A percentile compares a stretch with the other conserved stretches of the same genome.
Evolutionary conservation across 106 monocot species (phyloP).

Genomic region (Ottelia alismoides): DNA sequence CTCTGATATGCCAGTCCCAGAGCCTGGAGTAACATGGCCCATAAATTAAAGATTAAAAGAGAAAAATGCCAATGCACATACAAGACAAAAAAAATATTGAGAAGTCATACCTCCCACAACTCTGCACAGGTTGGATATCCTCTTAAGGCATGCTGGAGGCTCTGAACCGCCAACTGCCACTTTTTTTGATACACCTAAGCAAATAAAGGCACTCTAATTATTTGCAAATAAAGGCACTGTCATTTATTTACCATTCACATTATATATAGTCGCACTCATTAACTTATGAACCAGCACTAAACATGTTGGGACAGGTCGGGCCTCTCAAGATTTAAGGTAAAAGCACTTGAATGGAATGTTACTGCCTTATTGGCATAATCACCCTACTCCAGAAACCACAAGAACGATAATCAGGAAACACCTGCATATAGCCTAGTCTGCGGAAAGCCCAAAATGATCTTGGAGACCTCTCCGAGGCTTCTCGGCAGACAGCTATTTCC

Average conservation of each 20-base stretch:
- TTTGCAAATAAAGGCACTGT: no score
- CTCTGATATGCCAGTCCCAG: slow-evolving; percentile 83
- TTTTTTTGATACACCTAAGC: slow-evolving; percentile 73
- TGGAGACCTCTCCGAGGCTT: slow-evolving; percentile 73
- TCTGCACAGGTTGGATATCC: slow-evolving; percentile 79
- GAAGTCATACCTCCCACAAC: slow-evolving; percentile 73
- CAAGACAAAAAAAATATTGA: background rate
- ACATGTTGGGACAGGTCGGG: no score
- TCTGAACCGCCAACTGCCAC: slow-evolving; percentile 76
- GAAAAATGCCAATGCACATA: background rate
- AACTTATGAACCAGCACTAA: no score
- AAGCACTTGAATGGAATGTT: no score
- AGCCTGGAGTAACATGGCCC: slow-evolving; percentile 27
- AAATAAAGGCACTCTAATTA: no score
- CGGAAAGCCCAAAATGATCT: slow-evolving; percentile 94
- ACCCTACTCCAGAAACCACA: no score
- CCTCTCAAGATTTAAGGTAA: no score
- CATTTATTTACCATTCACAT: no score
- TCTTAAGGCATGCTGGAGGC: slow-evolving; percentile 87
- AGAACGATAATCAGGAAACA: no score
- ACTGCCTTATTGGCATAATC: no score
- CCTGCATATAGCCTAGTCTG: slow-evolving; percentile 85
- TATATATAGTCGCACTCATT: no score
- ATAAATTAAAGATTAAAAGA: background rate
- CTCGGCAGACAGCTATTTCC: slow-evolving; percentile 63